Base-by-base conservation (phyloP, 192 early-diverging fungal species). In the Umbelopsis isabellina region DNA sequence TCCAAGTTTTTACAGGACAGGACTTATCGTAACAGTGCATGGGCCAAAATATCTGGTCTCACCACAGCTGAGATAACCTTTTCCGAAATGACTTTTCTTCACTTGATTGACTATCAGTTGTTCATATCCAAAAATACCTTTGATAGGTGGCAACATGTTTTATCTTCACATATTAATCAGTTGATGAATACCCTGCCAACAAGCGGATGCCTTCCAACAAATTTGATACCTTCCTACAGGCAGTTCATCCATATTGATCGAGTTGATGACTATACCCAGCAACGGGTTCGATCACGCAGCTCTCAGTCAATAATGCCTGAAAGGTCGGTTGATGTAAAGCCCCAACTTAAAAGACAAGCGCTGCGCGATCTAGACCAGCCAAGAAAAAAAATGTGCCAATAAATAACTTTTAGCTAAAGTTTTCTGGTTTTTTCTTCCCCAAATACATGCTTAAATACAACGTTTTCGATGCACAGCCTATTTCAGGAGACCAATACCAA, bases 1-100 rank as follows among this genome's bases (percentile, higher is more conserved):
- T 95, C 93, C 69, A 98, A 98, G 74, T 96, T 90, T 75, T 86
- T 92, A 65, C 88, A 88, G 71, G 96, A 98, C 83, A 89, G 88
- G 66, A 90, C 88, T 35, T 98, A 95, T 73, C 85, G 89, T n/a
- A 97, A 94, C 85, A 84, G 83, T 69, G 91, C 93, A 4, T 98
- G 96, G 96, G 84, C 94, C 50, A 93, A 92, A 82, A 94, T 97
- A 37, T 95, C 94, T 27, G 90, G 91, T 64, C 86, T 98, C 16
- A 81, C 88, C 16, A 83, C 91, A 50, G 58, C 77, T 16, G 94
- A 98, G 80, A 91, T 98, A 55, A 91, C 92, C 83, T 84, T 84
- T 45, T 89, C 91, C 76, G 95, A 98, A 82, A 80, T 90, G 46
- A 85, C 86, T 46, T 95, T 97, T 77, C 74, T 97, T 20, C 72